These are phyloP conservation scores for Ustilago vetiveriae DNA, from an alignment of 1,284 basidiomycete genomes.

Conservation along the genomic window DNA sequence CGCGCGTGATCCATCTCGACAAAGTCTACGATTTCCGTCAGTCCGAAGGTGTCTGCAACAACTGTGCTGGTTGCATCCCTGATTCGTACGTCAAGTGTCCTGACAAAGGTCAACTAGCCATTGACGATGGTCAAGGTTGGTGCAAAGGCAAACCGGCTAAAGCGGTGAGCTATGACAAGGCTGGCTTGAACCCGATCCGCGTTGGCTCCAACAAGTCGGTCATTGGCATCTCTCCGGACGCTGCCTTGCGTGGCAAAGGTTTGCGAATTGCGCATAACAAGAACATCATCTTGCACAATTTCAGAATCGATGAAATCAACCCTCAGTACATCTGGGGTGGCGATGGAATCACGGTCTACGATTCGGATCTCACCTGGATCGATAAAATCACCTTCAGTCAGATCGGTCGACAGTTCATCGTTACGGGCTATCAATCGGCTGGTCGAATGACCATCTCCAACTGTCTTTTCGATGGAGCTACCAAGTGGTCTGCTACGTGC, in stretches of 20 bases:
- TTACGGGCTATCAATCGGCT: constrained; percentile 19
- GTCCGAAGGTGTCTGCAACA: constrained; percentile 48
- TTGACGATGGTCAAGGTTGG: constrained; percentile 64
- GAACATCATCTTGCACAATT: constrained; percentile 68
- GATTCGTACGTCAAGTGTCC: constrained; percentile 59
- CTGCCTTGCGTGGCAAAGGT: constrained; percentile 61
- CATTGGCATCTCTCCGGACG: constrained; percentile 54
- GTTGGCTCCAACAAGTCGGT: constrained; percentile 25
- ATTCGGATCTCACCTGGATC: constrained; percentile 52
- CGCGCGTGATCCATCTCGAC: constrained; percentile 67
- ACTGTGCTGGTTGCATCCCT: constrained; percentile 55
- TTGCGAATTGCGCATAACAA: constrained; percentile 25
- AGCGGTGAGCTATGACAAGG: constrained; percentile 54
- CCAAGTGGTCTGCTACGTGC: constrained; percentile 38
- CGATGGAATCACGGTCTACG: constrained; percentile 51
- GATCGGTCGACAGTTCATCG: constrained; percentile 49
- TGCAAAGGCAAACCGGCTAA: constrained; percentile 49
- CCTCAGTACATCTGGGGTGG: constrained; percentile 48
- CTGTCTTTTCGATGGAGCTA: constrained; percentile 40
- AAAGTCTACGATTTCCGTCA: constrained; percentile 66
- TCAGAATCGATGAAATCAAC: constrained; percentile 56
- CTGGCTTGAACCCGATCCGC: constrained; percentile 17
- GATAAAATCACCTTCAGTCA: constrained; percentile 49
- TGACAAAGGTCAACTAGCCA: constrained; percentile 65
- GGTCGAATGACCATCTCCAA: constrained; percentile 36